Percentiles rank a stretch among this genome's conserved stretches.
These are phyloP conservation scores for Fusarium continuum DNA, from an alignment of 2,329 filamentous ascomycete species.

Conservation along the genomic window DNA sequence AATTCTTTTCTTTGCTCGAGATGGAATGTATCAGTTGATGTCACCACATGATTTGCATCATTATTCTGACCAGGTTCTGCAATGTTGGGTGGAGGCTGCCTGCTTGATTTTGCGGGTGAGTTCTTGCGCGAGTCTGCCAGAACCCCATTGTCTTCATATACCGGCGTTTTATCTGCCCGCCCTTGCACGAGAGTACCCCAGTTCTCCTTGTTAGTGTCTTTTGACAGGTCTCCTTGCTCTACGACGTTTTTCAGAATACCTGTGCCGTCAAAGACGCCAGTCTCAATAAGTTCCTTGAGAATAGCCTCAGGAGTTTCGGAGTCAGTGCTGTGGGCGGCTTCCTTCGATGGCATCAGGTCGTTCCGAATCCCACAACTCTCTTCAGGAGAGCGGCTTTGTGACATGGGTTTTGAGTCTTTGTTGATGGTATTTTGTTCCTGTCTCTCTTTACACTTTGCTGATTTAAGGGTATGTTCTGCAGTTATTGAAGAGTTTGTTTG, in stretches of 20 bases:
- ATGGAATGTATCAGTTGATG: not conserved
- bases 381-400: not conserved
- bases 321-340: not conserved
- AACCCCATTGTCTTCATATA: conserved; percentile 34
- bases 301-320: conserved; percentile 1
- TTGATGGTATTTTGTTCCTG: not conserved
- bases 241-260: not conserved
- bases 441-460: not conserved
- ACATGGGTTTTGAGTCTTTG: not conserved
- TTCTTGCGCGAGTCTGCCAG: conserved; percentile 22
- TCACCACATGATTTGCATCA: not conserved
- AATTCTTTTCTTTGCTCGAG: not conserved
- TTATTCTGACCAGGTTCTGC: not conserved
- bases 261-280: conserved; percentile 34
- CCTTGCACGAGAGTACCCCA: not conserved
- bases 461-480: not conserved
- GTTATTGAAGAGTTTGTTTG: not conserved
- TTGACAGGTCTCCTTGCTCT: not conserved
- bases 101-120: not conserved
- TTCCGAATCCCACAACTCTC: not conserved
- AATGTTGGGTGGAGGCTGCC: not conserved
- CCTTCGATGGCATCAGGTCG: not conserved
- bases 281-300: conserved; percentile 23
- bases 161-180: not conserved
- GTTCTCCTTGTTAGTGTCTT: not conserved